phyloP scores from a whole-genome alignment of 805 yeast genomes.

The Pichia paraexigua region DNA sequence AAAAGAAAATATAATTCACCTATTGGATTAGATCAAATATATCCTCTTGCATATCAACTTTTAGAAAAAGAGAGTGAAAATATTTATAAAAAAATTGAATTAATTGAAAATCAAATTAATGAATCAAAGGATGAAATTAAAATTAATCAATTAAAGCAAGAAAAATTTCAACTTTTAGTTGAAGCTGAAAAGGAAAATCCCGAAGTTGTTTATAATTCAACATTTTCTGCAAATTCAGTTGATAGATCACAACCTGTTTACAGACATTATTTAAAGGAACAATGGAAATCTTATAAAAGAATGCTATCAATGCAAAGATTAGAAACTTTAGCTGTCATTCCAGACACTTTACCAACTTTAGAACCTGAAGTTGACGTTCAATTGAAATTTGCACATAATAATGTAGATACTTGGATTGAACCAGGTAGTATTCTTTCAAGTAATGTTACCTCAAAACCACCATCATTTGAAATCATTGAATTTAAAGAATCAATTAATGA shows the following conservation, averaged over 20 bases:
- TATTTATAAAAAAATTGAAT: conserved; percentile 33
- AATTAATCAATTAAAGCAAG: conserved; percentile 14
- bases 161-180: conserved; percentile 31
- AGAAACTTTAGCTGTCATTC: conserved; percentile 77
- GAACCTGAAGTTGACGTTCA: conserved; percentile 72
- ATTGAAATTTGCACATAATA: conserved; percentile 58
- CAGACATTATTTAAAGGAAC: conserved; percentile 54
- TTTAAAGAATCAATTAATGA: conserved; percentile 46
- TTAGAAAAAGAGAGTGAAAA: conserved; percentile 40
- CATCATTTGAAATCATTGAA: conserved; percentile 70
- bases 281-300: conserved; percentile 65
- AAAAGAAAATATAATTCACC: conserved; percentile 60
- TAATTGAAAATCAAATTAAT: conserved; percentile 25
- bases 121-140: conserved; percentile 18
- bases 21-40: conserved; percentile 59
- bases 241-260: conserved; percentile 77
- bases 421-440: conserved; percentile 77
- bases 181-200: conserved; percentile 75
- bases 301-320: conserved; percentile 88
- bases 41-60: conserved; percentile 56
- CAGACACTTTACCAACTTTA: conserved; percentile 89
- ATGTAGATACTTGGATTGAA: conserved; percentile 58
- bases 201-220: conserved; percentile 67
- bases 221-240: conserved; percentile 37
- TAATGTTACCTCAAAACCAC: conserved; percentile 64